phyloP scores from a whole-genome alignment of 305 asterid genomes.

The Andrographis paniculata region DNA sequence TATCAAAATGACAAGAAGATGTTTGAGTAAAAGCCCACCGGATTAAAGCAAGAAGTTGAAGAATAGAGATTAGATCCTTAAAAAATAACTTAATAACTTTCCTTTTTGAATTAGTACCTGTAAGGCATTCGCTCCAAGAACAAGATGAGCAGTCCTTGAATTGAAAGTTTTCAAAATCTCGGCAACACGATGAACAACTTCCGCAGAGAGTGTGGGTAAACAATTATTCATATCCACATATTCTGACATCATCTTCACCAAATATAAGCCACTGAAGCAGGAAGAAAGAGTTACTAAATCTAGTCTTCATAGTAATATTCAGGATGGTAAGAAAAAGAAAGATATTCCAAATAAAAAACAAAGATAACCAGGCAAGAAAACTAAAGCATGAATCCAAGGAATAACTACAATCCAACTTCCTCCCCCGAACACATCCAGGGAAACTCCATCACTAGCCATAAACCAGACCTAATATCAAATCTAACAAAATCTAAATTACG shows the following conservation, averaged over 20 bases:
- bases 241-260: slow-evolving; percentile 97
- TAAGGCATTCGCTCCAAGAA: slow-evolving; percentile 99
- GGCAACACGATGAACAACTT: slow-evolving; percentile 91
- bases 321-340: slow-evolving; percentile 1
- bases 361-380: slow-evolving; percentile 8
- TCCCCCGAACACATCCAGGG: background rate
- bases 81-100: slow-evolving; percentile 8
- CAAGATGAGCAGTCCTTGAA: slow-evolving; percentile 95
- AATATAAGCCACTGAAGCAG: slow-evolving; percentile 82
- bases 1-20: too few species aligned
- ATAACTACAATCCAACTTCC: background rate
- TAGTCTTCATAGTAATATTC: slow-evolving; percentile 4
- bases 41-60: too few species aligned
- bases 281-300: slow-evolving; percentile 9
- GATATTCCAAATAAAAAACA: slow-evolving; percentile 7
- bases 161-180: slow-evolving; percentile 92
- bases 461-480: slow-evolving; percentile 8
- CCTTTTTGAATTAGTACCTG: slow-evolving; percentile 44
- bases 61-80: slow-evolving; percentile 13
- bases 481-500: background rate
- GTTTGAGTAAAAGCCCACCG: too few species aligned
- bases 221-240: slow-evolving; percentile 73
- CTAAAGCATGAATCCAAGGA: background rate
- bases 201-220: slow-evolving; percentile 83
- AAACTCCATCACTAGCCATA: slow-evolving; percentile 7